These are phyloP conservation scores for Aureobasidium sp. DNA, from an alignment of 2,329 filamentous ascomycete genomes.

Conservation along the genomic window DNA sequence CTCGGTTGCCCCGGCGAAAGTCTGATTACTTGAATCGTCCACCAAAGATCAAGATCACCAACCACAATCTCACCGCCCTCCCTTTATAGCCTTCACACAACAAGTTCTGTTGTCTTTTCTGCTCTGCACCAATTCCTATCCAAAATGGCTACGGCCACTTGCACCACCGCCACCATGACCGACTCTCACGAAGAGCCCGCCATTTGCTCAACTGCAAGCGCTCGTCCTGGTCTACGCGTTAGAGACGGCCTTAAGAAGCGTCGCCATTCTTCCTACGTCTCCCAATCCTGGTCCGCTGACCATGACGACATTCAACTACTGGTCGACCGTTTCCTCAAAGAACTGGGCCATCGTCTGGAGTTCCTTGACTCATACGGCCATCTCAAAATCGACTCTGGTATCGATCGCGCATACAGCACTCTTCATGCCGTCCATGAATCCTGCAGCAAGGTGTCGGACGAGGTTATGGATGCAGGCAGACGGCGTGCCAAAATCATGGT, in stretches of 20 bases:
- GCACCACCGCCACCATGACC: conserved; percentile 20
- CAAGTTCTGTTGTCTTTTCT: not conserved
- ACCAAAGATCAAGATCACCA: conserved; percentile 1
- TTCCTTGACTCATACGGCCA: conserved; percentile 84
- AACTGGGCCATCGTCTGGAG: conserved; percentile 79
- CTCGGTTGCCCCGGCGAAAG: conserved; percentile 11
- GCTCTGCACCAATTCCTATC: not conserved
- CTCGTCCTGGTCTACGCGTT: conserved; percentile 27
- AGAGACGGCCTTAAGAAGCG: conserved; percentile 28
- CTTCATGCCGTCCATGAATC: conserved; percentile 78
- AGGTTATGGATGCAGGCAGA: conserved; percentile 78
- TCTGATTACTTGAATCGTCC: conserved; percentile 7
- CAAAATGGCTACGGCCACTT: conserved; percentile 17
- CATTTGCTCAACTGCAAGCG: conserved; percentile 30
- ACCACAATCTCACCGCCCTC: not conserved
- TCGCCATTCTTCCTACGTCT: conserved; percentile 40
- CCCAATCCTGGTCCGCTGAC: conserved; percentile 37
- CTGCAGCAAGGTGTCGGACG: conserved; percentile 83
- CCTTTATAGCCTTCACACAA: not conserved
- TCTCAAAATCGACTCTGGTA: conserved; percentile 70
- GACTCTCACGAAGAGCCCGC: conserved; percentile 37
- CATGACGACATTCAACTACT: conserved; percentile 40
- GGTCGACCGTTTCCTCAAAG: conserved; percentile 71
- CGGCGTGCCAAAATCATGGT: conserved; percentile 81
- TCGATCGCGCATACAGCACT: conserved; percentile 77